Evolutionary conservation across 148 eudicot species (phyloP).

Genomic region (Tetragonia tetragonoides): DNA sequence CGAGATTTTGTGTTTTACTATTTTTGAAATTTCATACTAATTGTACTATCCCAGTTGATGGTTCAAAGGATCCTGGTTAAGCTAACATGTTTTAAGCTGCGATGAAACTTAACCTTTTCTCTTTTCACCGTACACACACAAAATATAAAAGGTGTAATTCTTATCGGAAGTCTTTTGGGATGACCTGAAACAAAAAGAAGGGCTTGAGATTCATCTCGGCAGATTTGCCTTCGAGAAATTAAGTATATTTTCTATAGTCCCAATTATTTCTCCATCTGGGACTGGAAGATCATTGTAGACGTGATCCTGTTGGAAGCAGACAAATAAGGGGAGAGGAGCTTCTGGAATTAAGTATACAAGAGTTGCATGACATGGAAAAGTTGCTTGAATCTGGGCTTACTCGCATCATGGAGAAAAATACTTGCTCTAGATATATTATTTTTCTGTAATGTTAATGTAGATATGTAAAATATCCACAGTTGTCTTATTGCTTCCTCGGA

Average conservation of each 20-base stretch:
- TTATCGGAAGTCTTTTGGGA: neutral
- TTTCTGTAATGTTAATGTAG: neutral
- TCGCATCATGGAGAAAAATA: constrained; percentile 80
- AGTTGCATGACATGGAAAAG: constrained; percentile 63
- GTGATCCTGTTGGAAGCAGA: constrained; percentile 38
- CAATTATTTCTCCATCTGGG: neutral
- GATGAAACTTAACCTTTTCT: too few relatives aligned
- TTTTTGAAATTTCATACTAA: too few relatives aligned
- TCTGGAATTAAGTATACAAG: constrained; percentile 69
- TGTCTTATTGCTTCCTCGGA: constrained; percentile 5
- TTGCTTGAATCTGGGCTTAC: constrained; percentile 75
- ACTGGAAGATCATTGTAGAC: neutral
- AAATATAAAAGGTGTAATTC: neutral
- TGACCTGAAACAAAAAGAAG: neutral
- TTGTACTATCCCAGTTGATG: neutral
- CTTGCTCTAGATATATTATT: constrained; percentile 8
- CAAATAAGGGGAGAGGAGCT: constrained; percentile 94
- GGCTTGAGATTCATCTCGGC: neutral
- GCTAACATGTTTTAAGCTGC: neutral
- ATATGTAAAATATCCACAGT: neutral
- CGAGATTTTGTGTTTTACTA: too few relatives aligned
- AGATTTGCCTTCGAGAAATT: neutral
- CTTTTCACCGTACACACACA: too few relatives aligned
- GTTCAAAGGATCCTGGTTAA: neutral
- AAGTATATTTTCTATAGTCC: neutral